Evolutionary conservation across 306 rosid genomes (phyloP).

Genomic region (Urtica urens): DNA sequence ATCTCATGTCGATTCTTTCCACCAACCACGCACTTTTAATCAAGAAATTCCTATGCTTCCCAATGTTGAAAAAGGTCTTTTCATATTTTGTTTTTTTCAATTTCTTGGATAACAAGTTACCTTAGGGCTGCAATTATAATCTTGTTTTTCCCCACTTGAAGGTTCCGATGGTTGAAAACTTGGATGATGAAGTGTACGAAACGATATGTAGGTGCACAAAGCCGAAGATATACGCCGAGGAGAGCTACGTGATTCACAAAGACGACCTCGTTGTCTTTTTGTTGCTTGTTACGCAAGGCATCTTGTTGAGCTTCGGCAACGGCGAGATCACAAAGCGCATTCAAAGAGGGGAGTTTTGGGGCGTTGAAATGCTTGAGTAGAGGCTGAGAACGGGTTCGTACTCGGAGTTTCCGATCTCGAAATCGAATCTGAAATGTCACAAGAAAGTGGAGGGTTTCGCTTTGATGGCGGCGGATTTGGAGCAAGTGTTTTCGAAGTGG

Average conservation of each 20-base stretch:
- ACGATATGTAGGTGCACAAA: not conserved
- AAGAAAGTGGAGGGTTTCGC: conserved; percentile 1
- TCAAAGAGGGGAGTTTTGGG: not conserved
- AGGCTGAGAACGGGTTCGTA: not conserved
- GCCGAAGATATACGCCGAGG: conserved; percentile 3
- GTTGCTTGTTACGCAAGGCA: conserved; percentile 7
- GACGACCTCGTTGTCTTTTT: conserved; percentile 1
- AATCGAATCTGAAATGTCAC: not conserved
- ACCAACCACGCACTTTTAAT: not conserved
- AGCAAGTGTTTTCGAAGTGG: not conserved
- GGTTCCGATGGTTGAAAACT: not conserved
- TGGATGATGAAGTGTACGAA: not conserved
- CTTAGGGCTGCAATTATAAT: not conserved
- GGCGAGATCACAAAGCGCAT: not conserved
- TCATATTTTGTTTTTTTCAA: not conserved
- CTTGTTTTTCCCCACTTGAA: not conserved
- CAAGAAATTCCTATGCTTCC: conserved; percentile 1
- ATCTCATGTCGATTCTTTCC: not conserved
- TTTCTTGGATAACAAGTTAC: not conserved
- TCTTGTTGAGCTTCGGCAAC: not conserved
- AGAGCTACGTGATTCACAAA: conserved; percentile 3
- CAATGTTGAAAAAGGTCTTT: not conserved
- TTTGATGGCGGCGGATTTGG: not conserved
- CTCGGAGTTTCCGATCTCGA: not conserved
- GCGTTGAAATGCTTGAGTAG: not conserved